Evolutionary conservation across 805 yeast species (phyloP).

Genomic region (Lipomyces oligophaga): DNA sequence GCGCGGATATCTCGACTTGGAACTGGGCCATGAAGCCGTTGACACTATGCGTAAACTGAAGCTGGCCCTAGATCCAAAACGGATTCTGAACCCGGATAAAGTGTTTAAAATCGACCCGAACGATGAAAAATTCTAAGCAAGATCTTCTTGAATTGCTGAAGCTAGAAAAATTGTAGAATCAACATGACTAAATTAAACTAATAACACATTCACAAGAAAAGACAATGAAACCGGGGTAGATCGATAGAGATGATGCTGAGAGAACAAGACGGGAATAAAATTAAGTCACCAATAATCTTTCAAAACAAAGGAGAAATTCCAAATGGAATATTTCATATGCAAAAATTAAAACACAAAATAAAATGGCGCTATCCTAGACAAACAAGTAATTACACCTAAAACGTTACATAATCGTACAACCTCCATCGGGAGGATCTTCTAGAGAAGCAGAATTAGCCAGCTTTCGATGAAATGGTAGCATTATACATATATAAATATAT

Average conservation of each 20-base stretch:
- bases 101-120: slow-evolving; percentile 36
- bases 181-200: background rate
- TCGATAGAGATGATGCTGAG: too few relatives aligned
- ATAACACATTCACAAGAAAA: background rate
- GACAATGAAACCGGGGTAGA: too few relatives aligned
- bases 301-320: too few relatives aligned
- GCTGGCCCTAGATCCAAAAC: slow-evolving; percentile 67
- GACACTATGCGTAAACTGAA: slow-evolving; percentile 73
- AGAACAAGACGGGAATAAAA: too few relatives aligned
- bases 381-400: background rate
- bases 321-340: too few relatives aligned
- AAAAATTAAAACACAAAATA: too few relatives aligned
- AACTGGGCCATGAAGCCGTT: slow-evolving; percentile 63
- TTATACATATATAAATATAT: background rate
- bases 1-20: slow-evolving; percentile 50
- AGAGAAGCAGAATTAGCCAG: slow-evolving; percentile 5
- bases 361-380: slow-evolving; percentile 13
- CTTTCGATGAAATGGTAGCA: too few relatives aligned
- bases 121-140: background rate
- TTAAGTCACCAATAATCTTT: too few relatives aligned
- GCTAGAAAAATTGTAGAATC: too few relatives aligned
- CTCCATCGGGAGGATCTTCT: slow-evolving; percentile 23
- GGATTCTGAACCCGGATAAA: slow-evolving; percentile 78
- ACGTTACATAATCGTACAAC: slow-evolving; percentile 22
- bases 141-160: too few relatives aligned